Evolutionary conservation across 306 rosid genomes (phyloP).

Genomic region (Gynostemma pentaphyllum): DNA sequence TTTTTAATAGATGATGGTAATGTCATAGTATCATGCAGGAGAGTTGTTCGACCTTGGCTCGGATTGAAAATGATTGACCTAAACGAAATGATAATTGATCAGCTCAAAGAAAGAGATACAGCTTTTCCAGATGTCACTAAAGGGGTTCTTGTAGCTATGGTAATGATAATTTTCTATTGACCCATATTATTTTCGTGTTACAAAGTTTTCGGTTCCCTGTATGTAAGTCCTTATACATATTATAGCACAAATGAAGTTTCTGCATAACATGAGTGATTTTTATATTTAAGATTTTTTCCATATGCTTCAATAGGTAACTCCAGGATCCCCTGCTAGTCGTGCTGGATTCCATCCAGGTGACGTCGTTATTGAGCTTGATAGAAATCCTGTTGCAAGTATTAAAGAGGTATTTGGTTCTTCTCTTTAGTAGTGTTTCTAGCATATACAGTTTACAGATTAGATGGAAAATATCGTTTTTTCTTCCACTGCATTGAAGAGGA

Average conservation of each 20-base stretch:
- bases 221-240: background rate
- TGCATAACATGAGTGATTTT: background rate
- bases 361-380: constrained; percentile 69
- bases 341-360: constrained; percentile 80
- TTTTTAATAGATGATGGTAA: background rate
- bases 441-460: background rate
- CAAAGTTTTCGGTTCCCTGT: background rate
- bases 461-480: background rate
- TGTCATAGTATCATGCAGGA: constrained; percentile 28
- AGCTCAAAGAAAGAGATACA: constrained; percentile 56
- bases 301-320: constrained; percentile 54
- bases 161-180: background rate
- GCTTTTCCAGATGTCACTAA: constrained; percentile 61
- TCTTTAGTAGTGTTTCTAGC: background rate
- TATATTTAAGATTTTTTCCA: background rate
- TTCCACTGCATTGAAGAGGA: background rate
- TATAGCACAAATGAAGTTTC: background rate
- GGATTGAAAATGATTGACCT: constrained; percentile 88
- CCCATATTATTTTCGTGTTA: background rate
- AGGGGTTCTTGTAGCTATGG: constrained; percentile 79
- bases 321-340: constrained; percentile 73
- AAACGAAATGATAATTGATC: constrained; percentile 55
- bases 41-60: constrained; percentile 91
- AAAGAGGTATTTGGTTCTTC: constrained; percentile 44
- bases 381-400: constrained; percentile 52